Conservation (phyloP, 2,329 filamentous ascomycete genomes). For the Thelonectria discophora region DNA sequence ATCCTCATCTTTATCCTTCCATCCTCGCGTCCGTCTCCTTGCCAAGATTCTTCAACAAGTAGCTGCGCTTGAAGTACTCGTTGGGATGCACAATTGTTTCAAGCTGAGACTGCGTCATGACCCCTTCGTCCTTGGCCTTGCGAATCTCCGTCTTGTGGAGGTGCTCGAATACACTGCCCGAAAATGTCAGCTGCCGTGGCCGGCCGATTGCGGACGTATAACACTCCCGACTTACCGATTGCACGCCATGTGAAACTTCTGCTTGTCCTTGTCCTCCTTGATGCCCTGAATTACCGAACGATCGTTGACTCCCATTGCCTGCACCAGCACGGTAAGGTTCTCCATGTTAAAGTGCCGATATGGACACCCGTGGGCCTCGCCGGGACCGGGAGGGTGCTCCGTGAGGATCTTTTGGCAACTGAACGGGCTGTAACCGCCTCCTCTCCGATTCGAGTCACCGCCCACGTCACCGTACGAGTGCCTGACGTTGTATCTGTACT, state of each 20-base stretch:
- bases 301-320: constrained; percentile 82
- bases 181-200: constrained; percentile 12
- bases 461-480: constrained; percentile 95
- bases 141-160: constrained; percentile 82
- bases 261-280: constrained; percentile 86
- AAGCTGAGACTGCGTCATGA: constrained; percentile 77
- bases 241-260: constrained; percentile 93
- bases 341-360: constrained; percentile 92
- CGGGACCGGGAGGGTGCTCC: constrained; percentile 85
- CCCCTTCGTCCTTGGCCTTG: constrained; percentile 76
- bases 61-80: constrained; percentile 96
- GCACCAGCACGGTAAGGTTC: constrained; percentile 80
- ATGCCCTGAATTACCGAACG: constrained; percentile 80
- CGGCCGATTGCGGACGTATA: not conserved
- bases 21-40: constrained; percentile 66
- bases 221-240: constrained; percentile 69
- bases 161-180: constrained; percentile 81
- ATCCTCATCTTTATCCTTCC: constrained; percentile 58
- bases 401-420: constrained; percentile 95
- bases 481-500: constrained; percentile 97
- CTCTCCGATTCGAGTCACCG: constrained; percentile 86
- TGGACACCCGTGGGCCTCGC: constrained; percentile 94
- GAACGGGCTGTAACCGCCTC: constrained; percentile 88
- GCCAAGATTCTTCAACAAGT: constrained; percentile 81
- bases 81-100: constrained; percentile 98